Conservation (phyloP, 345 rosid genomes). For the Eucalyptus guilfoylei region DNA sequence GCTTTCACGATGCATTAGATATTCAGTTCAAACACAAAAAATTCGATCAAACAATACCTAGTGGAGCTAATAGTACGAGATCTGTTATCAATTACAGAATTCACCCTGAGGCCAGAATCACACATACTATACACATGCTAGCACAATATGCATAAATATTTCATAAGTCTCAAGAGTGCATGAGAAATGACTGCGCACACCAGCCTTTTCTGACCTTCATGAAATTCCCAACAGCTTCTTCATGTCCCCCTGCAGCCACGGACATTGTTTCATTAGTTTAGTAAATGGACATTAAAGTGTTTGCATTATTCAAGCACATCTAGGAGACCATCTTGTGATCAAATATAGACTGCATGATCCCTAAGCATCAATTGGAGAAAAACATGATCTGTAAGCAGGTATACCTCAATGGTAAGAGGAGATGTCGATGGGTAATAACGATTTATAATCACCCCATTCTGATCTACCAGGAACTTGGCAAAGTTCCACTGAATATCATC, state of each 20-base stretch:
- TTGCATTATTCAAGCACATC: neutral
- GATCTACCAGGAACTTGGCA: slow-evolving; percentile 81
- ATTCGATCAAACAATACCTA: neutral
- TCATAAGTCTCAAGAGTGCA: neutral
- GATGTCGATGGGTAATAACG: slow-evolving; percentile 88
- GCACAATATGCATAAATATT: neutral
- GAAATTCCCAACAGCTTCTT: slow-evolving; percentile 3
- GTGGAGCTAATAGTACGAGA: neutral
- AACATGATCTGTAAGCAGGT: neutral
- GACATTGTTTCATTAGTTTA: neutral
- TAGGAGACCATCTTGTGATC: neutral
- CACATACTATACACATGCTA: neutral
- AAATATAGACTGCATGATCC: neutral
- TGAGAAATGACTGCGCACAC: neutral
- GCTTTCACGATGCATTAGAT: neutral
- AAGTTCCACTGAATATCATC: slow-evolving; percentile 93
- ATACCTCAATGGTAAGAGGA: slow-evolving; percentile 75
- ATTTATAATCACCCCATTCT: slow-evolving; percentile 55
- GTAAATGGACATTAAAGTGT: neutral
- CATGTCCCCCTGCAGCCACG: neutral
- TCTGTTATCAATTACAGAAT: neutral
- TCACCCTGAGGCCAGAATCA: neutral
- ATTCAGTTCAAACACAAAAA: neutral
- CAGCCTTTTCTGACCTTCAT: neutral
- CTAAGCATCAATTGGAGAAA: neutral